A percentile compares a stretch with the other conserved stretches of the same genome.
These are phyloP conservation scores for Lentinula detonsa DNA, from an alignment of 768 basidiomycete species.

Conservation along the genomic window DNA sequence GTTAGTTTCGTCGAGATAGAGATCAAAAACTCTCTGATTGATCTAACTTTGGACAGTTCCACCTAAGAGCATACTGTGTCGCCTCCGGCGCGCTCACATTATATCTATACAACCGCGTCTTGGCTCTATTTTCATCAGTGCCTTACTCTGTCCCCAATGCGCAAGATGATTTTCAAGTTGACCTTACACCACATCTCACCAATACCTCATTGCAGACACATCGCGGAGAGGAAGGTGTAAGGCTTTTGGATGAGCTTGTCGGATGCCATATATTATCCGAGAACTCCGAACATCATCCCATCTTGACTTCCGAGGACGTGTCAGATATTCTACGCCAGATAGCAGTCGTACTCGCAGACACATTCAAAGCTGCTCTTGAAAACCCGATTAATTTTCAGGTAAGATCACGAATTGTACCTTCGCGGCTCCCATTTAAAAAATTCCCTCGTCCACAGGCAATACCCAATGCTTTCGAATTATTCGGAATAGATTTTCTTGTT, in stretches of 20 bases:
- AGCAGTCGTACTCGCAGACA: constrained; percentile 62
- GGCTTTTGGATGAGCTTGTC: constrained; percentile 73
- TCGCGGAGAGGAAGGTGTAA: constrained; percentile 63
- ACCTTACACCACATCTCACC: constrained; percentile 78
- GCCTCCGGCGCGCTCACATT: constrained; percentile 72
- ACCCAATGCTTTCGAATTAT: constrained; percentile 92
- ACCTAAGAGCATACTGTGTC: constrained; percentile 85
- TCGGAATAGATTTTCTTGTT: constrained; percentile 89
- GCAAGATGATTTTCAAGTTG: constrained; percentile 18
- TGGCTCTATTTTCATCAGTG: constrained; percentile 82
- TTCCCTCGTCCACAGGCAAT: constrained; percentile 44
- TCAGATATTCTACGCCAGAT: constrained; percentile 55
- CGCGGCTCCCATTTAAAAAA: not conserved
- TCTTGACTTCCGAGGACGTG: constrained; percentile 27
- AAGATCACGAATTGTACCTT: constrained; percentile 8
- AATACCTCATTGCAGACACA: constrained; percentile 84
- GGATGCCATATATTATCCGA: constrained; percentile 51
- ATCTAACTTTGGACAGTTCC: constrained; percentile 55
- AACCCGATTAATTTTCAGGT: constrained; percentile 86
- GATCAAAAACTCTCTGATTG: not conserved
- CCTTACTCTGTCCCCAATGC: constrained; percentile 52
- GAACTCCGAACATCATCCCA: constrained; percentile 5
- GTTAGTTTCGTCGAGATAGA: constrained; percentile 27
- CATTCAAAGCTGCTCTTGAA: constrained; percentile 79
- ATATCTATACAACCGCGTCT: constrained; percentile 74